Evolutionary conservation across 352 stramenopile species (phyloP).

Genomic region (Phytophthora hibernalis): DNA sequence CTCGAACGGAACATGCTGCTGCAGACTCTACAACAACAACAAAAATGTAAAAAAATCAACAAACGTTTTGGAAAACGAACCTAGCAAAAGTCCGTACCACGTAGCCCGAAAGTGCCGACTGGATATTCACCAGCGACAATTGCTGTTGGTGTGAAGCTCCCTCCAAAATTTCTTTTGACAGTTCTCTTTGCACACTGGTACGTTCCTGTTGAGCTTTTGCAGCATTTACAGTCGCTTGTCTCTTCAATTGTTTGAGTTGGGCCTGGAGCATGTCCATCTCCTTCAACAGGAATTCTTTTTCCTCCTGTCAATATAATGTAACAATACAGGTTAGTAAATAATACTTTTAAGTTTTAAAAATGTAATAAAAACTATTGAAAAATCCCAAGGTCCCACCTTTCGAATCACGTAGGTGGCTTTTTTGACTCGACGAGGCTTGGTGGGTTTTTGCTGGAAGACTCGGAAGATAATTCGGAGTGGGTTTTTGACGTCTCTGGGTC

Average conservation of each 20-base stretch:
- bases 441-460: conserved; percentile 10
- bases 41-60: not conserved
- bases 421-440: conserved; percentile 14
- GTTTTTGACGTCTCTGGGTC: conserved; percentile 2
- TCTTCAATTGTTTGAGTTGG: conserved; percentile 38
- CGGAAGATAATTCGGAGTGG: not conserved
- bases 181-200: conserved; percentile 10
- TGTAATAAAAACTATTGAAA: conserved; percentile 1
- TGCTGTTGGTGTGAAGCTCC: conserved; percentile 25
- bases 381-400: conserved; percentile 15
- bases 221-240: conserved; percentile 13
- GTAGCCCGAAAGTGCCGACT: conserved; percentile 40
- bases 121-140: conserved; percentile 42
- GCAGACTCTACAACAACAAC: conserved; percentile 33
- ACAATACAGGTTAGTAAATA: conserved; percentile 6
- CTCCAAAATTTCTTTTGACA: conserved; percentile 24
- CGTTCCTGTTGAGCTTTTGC: conserved; percentile 19
- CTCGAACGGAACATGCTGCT: conserved; percentile 44
- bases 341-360: too few relatives aligned
- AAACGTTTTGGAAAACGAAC: not conserved
- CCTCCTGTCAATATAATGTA: conserved; percentile 28
- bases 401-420: conserved; percentile 36
- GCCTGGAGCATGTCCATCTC: conserved; percentile 36
- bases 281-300: conserved; percentile 43
- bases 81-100: conserved; percentile 18